Base-by-base conservation (phyloP, 108 stramenopile genomes). In the Discostella stelligeroides region DNA sequence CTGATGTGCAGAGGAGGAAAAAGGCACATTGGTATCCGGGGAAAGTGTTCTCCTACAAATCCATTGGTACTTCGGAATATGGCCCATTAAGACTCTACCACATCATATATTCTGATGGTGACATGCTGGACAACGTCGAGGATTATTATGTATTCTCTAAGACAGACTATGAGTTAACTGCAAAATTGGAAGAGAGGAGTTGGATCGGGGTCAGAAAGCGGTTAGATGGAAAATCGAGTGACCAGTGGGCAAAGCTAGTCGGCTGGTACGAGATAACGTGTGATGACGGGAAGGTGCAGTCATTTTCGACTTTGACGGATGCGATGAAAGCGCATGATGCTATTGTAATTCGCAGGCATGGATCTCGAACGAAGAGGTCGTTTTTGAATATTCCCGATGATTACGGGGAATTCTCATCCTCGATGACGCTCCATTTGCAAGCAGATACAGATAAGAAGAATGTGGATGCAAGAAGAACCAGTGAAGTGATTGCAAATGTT, bases 101-200 rank as follows among this genome's bases (percentile, higher is more conserved):
- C 9, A 25, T 68, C 30, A 45, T 6, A 43, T 68, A 55, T 45
- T 43, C 55, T n/a, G 68, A 68, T 45, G 68, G 68, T 1, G 68
- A 68, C 21, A 13, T 43, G 42, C 21, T 46, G 9, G 57, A 46
- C 15, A 30, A 43, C 23, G 24, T 55, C 15, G 56, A 68, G 14
- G 68, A 68, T 18, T 58, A 43, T 20, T 56, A 27, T 2, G 55
- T 68, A 10, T 46, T 56, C n/a, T 28, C 37, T 4, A n/a, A 21
- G 13, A 15, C 30, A 18, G 68, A 68, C 42, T 68, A 68, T 23
- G 10, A 43, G 38, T 43, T 68, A 8, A 17, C 17, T 17, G 37
- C 13, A 34, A 56, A 56, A 56, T 56, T 34, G 2, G 55, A 56
- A 0, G 48, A 34, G 29, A 68, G 21, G 54, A 18, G 42, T 2